Conservation (phyloP, 1,139 yeast genomes). For the Hyphopichia fennica region DNA sequence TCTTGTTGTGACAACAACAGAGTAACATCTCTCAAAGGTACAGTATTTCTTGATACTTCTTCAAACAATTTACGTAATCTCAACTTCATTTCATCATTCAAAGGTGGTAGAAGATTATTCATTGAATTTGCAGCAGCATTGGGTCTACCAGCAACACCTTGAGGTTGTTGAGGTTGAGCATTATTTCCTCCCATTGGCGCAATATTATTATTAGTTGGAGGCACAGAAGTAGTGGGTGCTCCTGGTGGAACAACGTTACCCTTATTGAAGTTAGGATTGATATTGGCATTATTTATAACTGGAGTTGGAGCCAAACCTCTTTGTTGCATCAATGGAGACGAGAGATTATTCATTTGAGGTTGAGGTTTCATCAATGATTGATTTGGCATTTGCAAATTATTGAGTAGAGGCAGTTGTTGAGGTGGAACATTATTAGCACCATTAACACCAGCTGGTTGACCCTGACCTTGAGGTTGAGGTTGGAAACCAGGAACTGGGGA, state of each 20-base stretch:
- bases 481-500: conserved; percentile 6
- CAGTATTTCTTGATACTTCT: conserved; percentile 67
- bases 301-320: conserved; percentile 11
- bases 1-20: conserved; percentile 60
- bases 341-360: conserved; percentile 14
- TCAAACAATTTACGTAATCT: conserved; percentile 63
- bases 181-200: neutral
- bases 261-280: neutral
- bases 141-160: neutral
- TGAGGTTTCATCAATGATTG: conserved; percentile 22
- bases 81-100: conserved; percentile 45
- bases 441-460: conserved; percentile 7
- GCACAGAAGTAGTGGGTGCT: neutral
- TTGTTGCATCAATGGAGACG: conserved; percentile 25
- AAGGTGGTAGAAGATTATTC: conserved; percentile 30
- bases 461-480: conserved; percentile 10
- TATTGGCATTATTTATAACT: conserved; percentile 9
- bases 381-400: conserved; percentile 15
- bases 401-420: conserved; percentile 25
- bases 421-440: conserved; percentile 6
- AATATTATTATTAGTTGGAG: neutral
- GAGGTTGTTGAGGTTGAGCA: conserved; percentile 1
- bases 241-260: neutral
- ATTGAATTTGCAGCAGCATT: conserved; percentile 1
- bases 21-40: conserved; percentile 67